Evolutionary conservation across 768 basidiomycete species (phyloP), one percentile per base, ranked within the genome.

Genomic region (Suillus spraguei): DNA sequence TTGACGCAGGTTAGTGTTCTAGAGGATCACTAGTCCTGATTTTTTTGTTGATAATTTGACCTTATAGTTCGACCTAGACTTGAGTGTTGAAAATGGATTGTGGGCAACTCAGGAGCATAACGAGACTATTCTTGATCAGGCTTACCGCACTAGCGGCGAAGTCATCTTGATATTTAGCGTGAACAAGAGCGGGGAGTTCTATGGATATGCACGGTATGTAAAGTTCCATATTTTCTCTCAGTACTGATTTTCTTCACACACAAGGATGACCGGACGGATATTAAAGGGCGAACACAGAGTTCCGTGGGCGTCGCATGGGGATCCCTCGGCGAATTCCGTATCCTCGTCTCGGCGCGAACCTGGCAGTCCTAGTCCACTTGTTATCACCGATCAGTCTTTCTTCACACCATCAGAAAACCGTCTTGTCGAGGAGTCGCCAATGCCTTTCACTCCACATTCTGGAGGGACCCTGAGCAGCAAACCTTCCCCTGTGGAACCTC

Each of bases 81-180:
- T 91, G 39, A 94, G 92, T 73, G 87, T 93, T 32, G 80, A 90
- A 71, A 83, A 83, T 16, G 90, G 92, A 1, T 61, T 92, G 2
- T 98, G 97, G 97, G 91, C 92, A 52, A 98, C 96, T 1, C 97
- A 99, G 77, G 83, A 81, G 68, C 95, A 97, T 77, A 97, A 97
- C 70, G 94, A 97, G 76, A 87, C 86, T 10, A 87, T 97, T 55
- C 80, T 97, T 17, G 95, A 98, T 67, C 94, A 94, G 73, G 96
- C 97, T 0, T 99, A 82, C 74, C 87, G 95, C n/a, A 97, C 94
- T 3, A 90, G 90, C 65, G 83, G 85, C 66, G 92, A 96, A 32
- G 96, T 98, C 4, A 91, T 83, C 70, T 83, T 98, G 50, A 87
- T 99, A 63, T 98, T 98, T 69, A 86, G 95, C 41, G 97, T 92